Percentiles rank a stretch among this genome's conserved stretches.
phyloP scores from a whole-genome alignment of 208 protist species.

The Trypanosoma melophagium region DNA sequence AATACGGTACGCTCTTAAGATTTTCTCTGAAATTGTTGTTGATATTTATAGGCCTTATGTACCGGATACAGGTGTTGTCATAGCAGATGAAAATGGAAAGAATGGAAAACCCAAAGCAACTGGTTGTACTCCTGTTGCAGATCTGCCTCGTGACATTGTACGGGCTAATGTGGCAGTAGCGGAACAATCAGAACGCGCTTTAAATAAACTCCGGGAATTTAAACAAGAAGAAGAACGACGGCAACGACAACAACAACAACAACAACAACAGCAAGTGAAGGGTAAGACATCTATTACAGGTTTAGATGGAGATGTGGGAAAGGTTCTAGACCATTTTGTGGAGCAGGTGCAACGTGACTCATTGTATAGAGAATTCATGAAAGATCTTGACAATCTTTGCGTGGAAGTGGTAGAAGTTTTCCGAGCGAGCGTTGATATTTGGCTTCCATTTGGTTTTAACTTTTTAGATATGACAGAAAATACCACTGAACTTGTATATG shows the following conservation, averaged over 20 bases:
- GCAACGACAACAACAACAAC: too few relatives aligned
- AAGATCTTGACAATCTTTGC: constrained; percentile 7
- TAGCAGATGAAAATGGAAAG: constrained; percentile 40
- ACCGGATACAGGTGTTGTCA: constrained; percentile 36
- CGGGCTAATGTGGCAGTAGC: constrained; percentile 40
- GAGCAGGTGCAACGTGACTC: neutral
- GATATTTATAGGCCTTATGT: constrained; percentile 59
- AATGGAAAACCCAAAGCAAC: constrained; percentile 27
- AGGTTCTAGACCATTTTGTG: neutral
- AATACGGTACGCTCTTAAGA: constrained; percentile 53
- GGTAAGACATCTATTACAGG: too few relatives aligned
- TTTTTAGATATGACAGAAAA: constrained; percentile 13
- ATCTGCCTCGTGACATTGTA: constrained; percentile 49
- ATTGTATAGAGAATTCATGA: constrained; percentile 1
- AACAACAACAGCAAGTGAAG: too few relatives aligned
- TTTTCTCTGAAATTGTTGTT: constrained; percentile 63
- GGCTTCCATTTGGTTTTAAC: constrained; percentile 40
- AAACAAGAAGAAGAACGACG: neutral
- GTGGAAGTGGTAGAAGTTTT: constrained; percentile 18
- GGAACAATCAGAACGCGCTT: constrained; percentile 7
- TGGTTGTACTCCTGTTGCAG: constrained; percentile 44
- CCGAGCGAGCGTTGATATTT: constrained; percentile 30
- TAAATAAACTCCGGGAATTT: constrained; percentile 22
- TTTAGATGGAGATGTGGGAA: too few relatives aligned
- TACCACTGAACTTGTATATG: constrained; percentile 37